These are phyloP conservation scores for Cladophialophora psammophila DNA, from an alignment of 2,329 filamentous ascomycete genomes.

Conservation along the genomic window DNA sequence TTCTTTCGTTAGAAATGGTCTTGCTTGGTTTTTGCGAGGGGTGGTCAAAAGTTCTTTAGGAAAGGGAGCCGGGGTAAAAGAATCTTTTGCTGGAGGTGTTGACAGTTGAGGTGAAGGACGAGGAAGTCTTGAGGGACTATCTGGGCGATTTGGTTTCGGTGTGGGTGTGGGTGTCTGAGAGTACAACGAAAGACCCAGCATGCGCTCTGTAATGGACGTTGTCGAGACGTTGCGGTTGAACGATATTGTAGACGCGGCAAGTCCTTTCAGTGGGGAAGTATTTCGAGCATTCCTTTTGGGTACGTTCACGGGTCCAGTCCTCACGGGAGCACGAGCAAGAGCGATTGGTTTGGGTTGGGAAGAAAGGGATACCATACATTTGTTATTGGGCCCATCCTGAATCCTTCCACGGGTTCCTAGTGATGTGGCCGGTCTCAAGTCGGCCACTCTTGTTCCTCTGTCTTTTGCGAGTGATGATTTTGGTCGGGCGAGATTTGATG, in stretches of 20 bases:
- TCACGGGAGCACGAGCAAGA: conserved; percentile 25
- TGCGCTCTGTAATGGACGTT: conserved; percentile 30
- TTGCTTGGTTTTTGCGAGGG: conserved; percentile 51
- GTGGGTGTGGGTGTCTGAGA: conserved; percentile 22
- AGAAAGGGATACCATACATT: conserved; percentile 58
- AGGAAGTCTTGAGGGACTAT: conserved; percentile 38
- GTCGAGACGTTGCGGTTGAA: conserved; percentile 16
- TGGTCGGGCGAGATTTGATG: conserved; percentile 52
- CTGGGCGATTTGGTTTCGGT: conserved; percentile 26
- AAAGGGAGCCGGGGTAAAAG: conserved; percentile 45
- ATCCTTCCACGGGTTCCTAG: conserved; percentile 50
- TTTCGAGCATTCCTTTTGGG: conserved; percentile 31
- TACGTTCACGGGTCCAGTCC: conserved; percentile 26
- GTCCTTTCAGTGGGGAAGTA: conserved; percentile 16
- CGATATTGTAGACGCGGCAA: conserved; percentile 8
- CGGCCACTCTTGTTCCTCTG: conserved; percentile 55
- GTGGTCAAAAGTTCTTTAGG: conserved; percentile 40
- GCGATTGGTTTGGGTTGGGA: conserved; percentile 43
- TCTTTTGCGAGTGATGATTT: conserved; percentile 62
- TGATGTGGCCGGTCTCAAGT: conserved; percentile 52
- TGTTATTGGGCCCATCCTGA: conserved; percentile 55
- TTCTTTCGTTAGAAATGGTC: conserved; percentile 70
- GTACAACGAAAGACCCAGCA: conserved; percentile 43
- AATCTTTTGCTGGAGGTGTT: conserved; percentile 48
- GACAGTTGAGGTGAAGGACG: conserved; percentile 30